Conservation (phyloP, 2,329 filamentous ascomycete genomes). For the Neopestalotiopsis rosae region DNA sequence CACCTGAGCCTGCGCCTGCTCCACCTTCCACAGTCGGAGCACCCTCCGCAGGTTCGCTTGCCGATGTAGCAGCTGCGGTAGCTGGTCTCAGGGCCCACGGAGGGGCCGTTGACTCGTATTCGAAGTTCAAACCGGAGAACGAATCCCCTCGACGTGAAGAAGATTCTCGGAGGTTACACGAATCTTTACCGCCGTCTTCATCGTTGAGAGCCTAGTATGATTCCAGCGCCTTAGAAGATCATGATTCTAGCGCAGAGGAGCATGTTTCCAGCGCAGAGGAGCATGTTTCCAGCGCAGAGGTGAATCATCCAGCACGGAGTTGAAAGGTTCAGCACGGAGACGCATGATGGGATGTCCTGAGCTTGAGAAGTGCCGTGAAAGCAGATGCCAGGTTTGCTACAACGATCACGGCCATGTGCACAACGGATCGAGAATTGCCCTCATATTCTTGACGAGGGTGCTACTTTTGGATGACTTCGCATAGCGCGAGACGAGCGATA, state of each 20-base stretch:
- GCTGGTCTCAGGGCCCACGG: constrained; percentile 36
- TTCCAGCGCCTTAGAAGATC: background rate
- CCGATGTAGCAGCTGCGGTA: constrained; percentile 40
- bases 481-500: background rate
- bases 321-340: too few species aligned
- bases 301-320: too few species aligned
- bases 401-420: background rate
- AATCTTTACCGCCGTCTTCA: constrained; percentile 36
- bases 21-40: constrained; percentile 22
- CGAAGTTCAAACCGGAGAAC: constrained; percentile 43
- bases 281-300: too few species aligned
- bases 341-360: too few species aligned
- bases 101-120: constrained; percentile 28
- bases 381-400: background rate
- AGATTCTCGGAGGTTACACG: constrained; percentile 59
- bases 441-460: background rate
- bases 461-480: background rate
- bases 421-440: background rate
- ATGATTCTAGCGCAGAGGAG: background rate
- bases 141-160: constrained; percentile 52
- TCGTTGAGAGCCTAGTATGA: constrained; percentile 32
- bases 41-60: constrained; percentile 36
- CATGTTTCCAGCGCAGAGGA: background rate
- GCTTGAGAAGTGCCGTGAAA: background rate
- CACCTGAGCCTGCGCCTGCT: constrained; percentile 19